phyloP scores from a whole-genome alignment of 768 basidiomycete genomes.

The Tricholoma furcatifolium region DNA sequence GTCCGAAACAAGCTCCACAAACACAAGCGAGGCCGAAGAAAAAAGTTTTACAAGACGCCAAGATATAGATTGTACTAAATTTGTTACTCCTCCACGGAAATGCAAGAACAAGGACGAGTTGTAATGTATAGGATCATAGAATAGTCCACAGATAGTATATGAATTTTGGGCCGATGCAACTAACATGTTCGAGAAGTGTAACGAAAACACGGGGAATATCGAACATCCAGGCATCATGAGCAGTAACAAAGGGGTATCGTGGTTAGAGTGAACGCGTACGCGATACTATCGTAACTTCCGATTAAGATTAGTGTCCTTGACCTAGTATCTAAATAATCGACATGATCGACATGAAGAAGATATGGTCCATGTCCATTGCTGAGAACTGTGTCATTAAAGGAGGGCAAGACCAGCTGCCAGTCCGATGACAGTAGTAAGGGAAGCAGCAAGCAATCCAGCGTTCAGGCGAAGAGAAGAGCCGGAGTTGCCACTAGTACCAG shows the following conservation, averaged over 20 bases:
- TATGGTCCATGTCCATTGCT: not conserved
- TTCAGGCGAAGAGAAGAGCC: slow-evolving; percentile 6
- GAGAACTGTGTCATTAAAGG: slow-evolving; percentile 3
- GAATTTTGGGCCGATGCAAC: slow-evolving; percentile 1
- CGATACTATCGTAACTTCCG: slow-evolving; percentile 6
- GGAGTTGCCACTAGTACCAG: slow-evolving; percentile 10
- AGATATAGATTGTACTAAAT: no score
- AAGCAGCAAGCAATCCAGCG: slow-evolving; percentile 9
- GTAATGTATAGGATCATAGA: no score
- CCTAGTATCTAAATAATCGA: slow-evolving; percentile 8
- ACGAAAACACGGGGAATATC: not conserved
- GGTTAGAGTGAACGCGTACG: slow-evolving; percentile 36
- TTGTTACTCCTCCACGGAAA: no score
- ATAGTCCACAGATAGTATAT: slow-evolving; percentile 2
- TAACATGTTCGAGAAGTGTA: not conserved
- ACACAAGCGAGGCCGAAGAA: no score
- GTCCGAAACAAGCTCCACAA: no score
- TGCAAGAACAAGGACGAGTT: no score
- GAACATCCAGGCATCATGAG: not conserved
- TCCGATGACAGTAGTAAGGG: slow-evolving; percentile 13
- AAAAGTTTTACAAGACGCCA: no score
- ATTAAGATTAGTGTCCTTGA: slow-evolving; percentile 8
- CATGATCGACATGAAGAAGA: not conserved
- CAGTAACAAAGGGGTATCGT: slow-evolving; percentile 10
- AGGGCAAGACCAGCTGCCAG: slow-evolving; percentile 18